A percentile compares a stretch with the other conserved stretches of the same genome.
These are phyloP conservation scores for Anacardium occidentale DNA, from an alignment of 345 rosid species.

Conservation along the genomic window DNA sequence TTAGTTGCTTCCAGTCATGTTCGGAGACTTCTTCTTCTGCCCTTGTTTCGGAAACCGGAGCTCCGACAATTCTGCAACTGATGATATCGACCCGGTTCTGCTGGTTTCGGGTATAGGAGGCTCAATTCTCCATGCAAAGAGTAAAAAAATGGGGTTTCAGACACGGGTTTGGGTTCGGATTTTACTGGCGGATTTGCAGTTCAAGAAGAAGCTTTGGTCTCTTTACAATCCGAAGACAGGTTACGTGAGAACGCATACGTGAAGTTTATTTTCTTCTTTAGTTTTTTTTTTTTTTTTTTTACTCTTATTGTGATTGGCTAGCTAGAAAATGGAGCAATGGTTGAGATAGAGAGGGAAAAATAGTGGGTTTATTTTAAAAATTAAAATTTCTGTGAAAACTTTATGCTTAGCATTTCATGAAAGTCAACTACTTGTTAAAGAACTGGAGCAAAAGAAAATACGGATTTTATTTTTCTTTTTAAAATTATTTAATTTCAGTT, in stretches of 20 bases:
- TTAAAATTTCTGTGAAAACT: background rate
- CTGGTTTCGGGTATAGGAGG: slow-evolving; percentile 85
- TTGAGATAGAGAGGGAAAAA: background rate
- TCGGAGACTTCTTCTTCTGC: slow-evolving; percentile 31
- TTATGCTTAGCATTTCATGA: background rate
- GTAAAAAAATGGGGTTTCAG: slow-evolving; percentile 46
- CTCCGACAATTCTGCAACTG: slow-evolving; percentile 17
- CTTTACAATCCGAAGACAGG: slow-evolving; percentile 75
- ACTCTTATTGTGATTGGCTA: slow-evolving; percentile 12
- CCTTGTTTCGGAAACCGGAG: slow-evolving; percentile 48
- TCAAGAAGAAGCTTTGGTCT: slow-evolving; percentile 78
- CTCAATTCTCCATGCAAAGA: slow-evolving; percentile 65
- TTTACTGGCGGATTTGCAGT: slow-evolving; percentile 71
- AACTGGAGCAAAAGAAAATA: background rate
- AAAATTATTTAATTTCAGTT: background rate
- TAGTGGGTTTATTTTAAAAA: background rate
- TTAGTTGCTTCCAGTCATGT: slow-evolving; percentile 16
- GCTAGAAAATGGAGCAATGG: slow-evolving; percentile 4
- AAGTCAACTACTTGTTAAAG: background rate
- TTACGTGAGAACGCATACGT: slow-evolving; percentile 9
- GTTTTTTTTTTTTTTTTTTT: background rate
- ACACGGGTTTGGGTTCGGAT: slow-evolving; percentile 87
- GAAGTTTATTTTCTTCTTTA: background rate
- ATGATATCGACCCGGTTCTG: slow-evolving; percentile 63
- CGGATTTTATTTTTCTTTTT: background rate